Evolutionary conservation across 371 early-diverging fungal genomes (phyloP), one percentile per base, ranked within the genome.

Genomic region (Mucor irregularis): DNA sequence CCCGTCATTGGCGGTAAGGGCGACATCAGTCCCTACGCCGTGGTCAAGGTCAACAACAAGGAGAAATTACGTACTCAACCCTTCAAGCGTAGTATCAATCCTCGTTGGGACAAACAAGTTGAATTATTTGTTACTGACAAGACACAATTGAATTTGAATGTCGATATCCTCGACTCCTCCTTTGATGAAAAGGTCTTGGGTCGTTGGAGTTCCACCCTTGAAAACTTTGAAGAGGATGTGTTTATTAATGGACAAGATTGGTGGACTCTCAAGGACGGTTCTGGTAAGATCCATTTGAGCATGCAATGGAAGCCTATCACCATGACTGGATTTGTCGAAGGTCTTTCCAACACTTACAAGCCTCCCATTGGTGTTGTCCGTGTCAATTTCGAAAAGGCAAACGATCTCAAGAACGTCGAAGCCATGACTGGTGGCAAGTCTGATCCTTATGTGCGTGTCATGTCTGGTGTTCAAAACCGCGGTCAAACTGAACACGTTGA

Each of bases 281-380:
- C 66, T 7, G 81, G 85, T 39, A 71, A 75, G 51, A 75, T 84
- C 29, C 78, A 78, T 54, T 21, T 84, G 51, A 68, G 68, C 24
- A 66, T 73, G 46, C 54, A 73, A 24, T 84, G 85, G 85, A 84
- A 84, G 58, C 83, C 82, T 39, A 69, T 82, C 2, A 62, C 75
- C 43, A 80, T 82, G 81, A 73, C 72, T 19, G 76, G 73, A 2
- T 73, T 71, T 48, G 61, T 64, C 5, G 80, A 74, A 9, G 71
- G 73, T 21, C 37, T 74, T 38, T 71, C 71, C 42, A 74, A 70
- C 26, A 67, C 56, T 35, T 73, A 82, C 52, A 73, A 71, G 62
- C 74, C 82, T 21, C 85, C 94, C 5, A 87, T 93, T 40, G 97
- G 97, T 49, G 85, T 94, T 11, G 78, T 94, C n/a, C 85, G 89